Conservation (phyloP, 331 rosid species). For the Telfairia occidentalis region DNA sequence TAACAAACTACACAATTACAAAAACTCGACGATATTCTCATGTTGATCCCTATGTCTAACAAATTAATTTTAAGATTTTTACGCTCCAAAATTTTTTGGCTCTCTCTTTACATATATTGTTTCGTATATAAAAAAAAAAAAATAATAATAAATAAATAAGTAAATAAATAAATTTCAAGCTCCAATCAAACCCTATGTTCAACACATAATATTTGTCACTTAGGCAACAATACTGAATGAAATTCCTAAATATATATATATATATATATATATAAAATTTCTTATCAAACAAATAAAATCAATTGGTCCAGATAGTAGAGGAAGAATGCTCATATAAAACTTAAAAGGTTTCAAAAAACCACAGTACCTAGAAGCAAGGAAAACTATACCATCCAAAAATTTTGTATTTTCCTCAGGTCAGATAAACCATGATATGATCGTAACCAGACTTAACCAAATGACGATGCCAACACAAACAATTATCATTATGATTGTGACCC, state of each 20-base stretch:
- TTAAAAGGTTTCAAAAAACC: too few relatives aligned
- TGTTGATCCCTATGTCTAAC: background rate
- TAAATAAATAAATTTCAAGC: too few relatives aligned
- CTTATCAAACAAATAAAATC: too few relatives aligned
- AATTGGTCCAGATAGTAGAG: background rate
- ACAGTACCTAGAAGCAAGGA: background rate
- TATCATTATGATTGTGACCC: background rate
- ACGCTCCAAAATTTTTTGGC: too few relatives aligned
- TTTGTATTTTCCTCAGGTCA: background rate
- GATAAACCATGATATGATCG: background rate
- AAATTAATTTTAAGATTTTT: background rate
- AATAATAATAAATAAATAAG: too few relatives aligned
- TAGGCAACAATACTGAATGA: background rate
- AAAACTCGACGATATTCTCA: background rate
- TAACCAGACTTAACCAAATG: background rate
- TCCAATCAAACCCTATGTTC: background rate
- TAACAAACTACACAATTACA: background rate
- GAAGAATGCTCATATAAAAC: background rate
- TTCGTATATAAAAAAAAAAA: too few relatives aligned
- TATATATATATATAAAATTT: too few relatives aligned
- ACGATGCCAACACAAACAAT: background rate
- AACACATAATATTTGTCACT: background rate
- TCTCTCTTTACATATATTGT: too few relatives aligned
- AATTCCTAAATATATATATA: too few relatives aligned
- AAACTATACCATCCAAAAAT: background rate